phyloP scores from a whole-genome alignment of 169 alveolate species.

The Cryptosporidium felis region DNA sequence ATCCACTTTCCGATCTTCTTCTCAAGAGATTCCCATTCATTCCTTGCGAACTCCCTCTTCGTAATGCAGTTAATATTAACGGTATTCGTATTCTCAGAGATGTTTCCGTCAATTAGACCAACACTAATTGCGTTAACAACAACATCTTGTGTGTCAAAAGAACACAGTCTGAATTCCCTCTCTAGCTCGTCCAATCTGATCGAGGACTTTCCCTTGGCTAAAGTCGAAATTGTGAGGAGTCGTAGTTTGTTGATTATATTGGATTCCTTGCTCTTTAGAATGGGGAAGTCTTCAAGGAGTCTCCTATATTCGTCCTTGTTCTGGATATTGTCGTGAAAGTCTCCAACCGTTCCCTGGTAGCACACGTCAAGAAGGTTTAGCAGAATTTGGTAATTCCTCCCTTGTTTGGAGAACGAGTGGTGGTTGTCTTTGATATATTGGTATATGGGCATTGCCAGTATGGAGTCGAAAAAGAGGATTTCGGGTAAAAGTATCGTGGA shows the following conservation, averaged over 20 bases:
- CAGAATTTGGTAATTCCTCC: neutral
- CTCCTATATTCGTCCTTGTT: conserved; percentile 6
- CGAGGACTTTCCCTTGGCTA: conserved; percentile 15
- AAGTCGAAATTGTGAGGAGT: conserved; percentile 34
- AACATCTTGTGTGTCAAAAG: conserved; percentile 64
- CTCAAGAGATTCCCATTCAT: conserved; percentile 42
- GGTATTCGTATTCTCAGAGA: conserved; percentile 31
- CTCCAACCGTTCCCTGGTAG: conserved; percentile 39
- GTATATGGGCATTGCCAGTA: conserved; percentile 10
- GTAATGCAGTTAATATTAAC: conserved; percentile 38
- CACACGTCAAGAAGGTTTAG: conserved; percentile 26
- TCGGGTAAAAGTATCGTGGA: conserved; percentile 53
- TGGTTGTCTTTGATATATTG: conserved; percentile 17
- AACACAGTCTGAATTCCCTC: conserved; percentile 38
- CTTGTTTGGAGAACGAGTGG: too few relatives aligned
- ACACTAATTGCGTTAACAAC: conserved; percentile 64
- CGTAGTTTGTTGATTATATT: conserved; percentile 40
- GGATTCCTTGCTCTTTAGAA: neutral
- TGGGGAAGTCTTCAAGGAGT: neutral
- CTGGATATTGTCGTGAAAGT: conserved; percentile 14
- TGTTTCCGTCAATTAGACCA: conserved; percentile 54
- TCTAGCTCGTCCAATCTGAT: conserved; percentile 29
- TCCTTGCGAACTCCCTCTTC: conserved; percentile 49
- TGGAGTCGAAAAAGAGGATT: conserved; percentile 45
- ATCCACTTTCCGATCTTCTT: conserved; percentile 47